phyloP scores from a whole-genome alignment of 345 rosid genomes.

The Populus euphratica region DNA sequence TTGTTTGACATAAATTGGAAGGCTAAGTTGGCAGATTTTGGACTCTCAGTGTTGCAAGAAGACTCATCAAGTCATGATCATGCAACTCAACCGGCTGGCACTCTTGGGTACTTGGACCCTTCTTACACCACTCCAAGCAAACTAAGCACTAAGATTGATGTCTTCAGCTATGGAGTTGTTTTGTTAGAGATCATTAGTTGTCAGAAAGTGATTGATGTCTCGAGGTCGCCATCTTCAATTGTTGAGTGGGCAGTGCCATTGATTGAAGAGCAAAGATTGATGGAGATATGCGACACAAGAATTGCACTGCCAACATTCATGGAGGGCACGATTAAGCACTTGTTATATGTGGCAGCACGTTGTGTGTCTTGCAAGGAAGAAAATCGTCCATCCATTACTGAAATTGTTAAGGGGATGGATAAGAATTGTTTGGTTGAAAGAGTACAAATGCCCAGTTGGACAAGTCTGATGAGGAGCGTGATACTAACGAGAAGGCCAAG shows the following conservation, averaged over 20 bases:
- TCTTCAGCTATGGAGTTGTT: slow-evolving; percentile 67
- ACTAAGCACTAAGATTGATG: slow-evolving; percentile 53
- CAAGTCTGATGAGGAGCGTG: slow-evolving; percentile 34
- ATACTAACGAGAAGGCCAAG: slow-evolving; percentile 28
- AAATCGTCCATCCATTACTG: slow-evolving; percentile 42
- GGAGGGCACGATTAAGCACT: slow-evolving; percentile 27
- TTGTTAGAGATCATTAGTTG: slow-evolving; percentile 61
- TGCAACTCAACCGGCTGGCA: slow-evolving; percentile 54
- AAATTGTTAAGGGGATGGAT: slow-evolving; percentile 42
- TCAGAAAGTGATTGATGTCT: slow-evolving; percentile 58
- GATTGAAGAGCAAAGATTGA: slow-evolving; percentile 26
- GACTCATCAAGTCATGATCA: slow-evolving; percentile 13
- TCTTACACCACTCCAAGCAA: slow-evolving; percentile 47
- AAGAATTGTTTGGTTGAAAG: slow-evolving; percentile 30
- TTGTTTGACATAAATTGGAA: slow-evolving; percentile 54
- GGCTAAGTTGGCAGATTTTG: slow-evolving; percentile 61
- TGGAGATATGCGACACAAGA: slow-evolving; percentile 43
- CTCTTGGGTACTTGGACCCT: slow-evolving; percentile 78
- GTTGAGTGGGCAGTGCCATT: slow-evolving; percentile 66
- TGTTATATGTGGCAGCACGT: slow-evolving; percentile 49
- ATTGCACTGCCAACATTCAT: slow-evolving; percentile 29
- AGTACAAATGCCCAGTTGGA: slow-evolving; percentile 39
- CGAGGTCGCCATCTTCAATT: slow-evolving; percentile 43
- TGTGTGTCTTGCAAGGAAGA: slow-evolving; percentile 47
- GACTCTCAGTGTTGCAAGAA: slow-evolving; percentile 42